phyloP scores from a whole-genome alignment of 1,139 yeast species.

The Debaryomyces psychrophilus region DNA sequence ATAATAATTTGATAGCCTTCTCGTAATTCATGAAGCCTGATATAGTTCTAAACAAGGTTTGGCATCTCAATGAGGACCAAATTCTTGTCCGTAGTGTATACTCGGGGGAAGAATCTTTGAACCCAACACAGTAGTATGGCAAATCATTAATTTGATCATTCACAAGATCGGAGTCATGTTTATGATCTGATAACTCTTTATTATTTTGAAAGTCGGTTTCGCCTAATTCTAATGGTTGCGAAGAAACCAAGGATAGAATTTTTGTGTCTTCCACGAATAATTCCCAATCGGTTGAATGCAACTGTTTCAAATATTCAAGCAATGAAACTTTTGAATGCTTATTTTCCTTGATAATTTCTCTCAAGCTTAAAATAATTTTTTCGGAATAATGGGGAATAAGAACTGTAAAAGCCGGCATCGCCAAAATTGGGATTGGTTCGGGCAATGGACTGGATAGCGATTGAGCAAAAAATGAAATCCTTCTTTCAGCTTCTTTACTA shows the following conservation, averaged over 20 bases:
- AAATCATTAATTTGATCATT: conserved; percentile 32
- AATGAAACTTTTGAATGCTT: conserved; percentile 52
- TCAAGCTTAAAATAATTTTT: conserved; percentile 48
- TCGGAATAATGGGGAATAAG: conserved; percentile 56
- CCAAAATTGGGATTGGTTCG: conserved; percentile 41
- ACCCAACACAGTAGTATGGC: conserved; percentile 54
- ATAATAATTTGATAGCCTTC: conserved; percentile 51
- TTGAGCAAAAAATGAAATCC: conserved; percentile 59
- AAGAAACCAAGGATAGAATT: conserved; percentile 36
- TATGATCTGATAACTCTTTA: conserved; percentile 17
- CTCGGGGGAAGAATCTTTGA: conserved; percentile 57
- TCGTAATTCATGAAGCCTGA: conserved; percentile 63
- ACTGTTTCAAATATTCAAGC: conserved; percentile 53
- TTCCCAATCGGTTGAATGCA: conserved; percentile 55
- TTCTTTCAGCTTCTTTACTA: conserved; percentile 58
- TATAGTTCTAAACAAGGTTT: conserved; percentile 56
- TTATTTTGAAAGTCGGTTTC: conserved; percentile 19
- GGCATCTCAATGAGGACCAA: conserved; percentile 62
- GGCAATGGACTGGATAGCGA: conserved; percentile 58
- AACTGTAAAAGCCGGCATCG: conserved; percentile 56
- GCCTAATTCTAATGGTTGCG: conserved; percentile 14
- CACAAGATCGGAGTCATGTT: conserved; percentile 12
- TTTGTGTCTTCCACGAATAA: conserved; percentile 56
- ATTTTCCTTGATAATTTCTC: conserved; percentile 51
- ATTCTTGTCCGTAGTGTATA: conserved; percentile 55